Evolutionary conservation across 1,139 yeast genomes (phyloP), one percentile per base, ranked within the genome.

Genomic region (Suhomyces yuchorum): DNA sequence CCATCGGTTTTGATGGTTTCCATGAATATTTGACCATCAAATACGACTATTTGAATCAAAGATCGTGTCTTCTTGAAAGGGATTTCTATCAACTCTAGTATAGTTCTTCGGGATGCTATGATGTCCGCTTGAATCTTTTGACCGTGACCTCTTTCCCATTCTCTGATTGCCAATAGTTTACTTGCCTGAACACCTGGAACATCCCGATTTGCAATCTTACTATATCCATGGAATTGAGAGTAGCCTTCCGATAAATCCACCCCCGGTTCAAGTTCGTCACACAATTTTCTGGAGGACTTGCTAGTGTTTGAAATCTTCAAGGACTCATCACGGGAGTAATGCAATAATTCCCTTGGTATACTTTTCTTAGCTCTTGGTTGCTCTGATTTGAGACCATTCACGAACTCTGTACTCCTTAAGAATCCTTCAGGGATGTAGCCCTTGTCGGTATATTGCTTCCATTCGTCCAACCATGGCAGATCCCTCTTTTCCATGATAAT

Each of bases 1-100:
- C n/a, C 17, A 20, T 40, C 48, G 4, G 20, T n/a, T 12, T 14
- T 36, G 7, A 19, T 12, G 2, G 37, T 17, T 6, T 43, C n/a
- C n/a, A 47, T 36, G 26, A 47, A 44, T 3, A 47, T 33, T 14
- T 45, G 49, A 6, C 26, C 32, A 22, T 48, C 46, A 19, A 24
- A 32, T 2, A 17, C 20, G 1, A 44, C 43, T 6, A 39, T 17
- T 15, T 34, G 24, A n/a, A 26, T 28, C 12, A 14, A 17, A n/a
- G 37, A 33, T 11, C 11, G n/a, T 4, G 28, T 6, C 8, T 26
- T 24, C 2, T 28, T 4, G 26, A 39, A 40, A 1, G 42, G 41
- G 3, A 23, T 11, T 6, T 23, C 15, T 17, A 43, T 20, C 30
- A 41, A 28, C 1, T 39, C 38, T 11, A 41, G 8, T 11, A 45